Percentiles rank a stretch among this genome's conserved stretches.
Evolutionary conservation across 2,329 filamentous ascomycete genomes (phyloP).

Genomic region (Fusarium pseudoanthophilum): DNA sequence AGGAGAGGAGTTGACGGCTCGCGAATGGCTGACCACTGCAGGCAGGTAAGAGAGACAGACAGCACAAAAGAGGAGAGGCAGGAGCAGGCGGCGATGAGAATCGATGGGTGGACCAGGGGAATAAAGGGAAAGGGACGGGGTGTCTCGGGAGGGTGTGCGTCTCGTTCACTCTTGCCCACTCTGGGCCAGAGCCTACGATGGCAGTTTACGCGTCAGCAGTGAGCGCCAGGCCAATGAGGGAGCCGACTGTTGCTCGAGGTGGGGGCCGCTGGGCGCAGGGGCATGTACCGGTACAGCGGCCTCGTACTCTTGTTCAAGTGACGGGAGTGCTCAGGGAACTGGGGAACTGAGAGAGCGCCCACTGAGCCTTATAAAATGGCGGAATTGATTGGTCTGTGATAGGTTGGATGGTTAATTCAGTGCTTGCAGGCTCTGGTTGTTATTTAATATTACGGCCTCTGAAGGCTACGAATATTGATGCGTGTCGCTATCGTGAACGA

Average conservation of each 20-base stretch:
- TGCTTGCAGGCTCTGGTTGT: constrained; percentile 3
- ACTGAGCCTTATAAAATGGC: constrained; percentile 5
- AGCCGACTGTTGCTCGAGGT: constrained; percentile 18
- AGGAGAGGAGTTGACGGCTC: constrained; percentile 39
- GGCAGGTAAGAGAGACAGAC: constrained; percentile 11
- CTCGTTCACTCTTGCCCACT: constrained; percentile 42
- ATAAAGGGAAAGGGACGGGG: constrained; percentile 50
- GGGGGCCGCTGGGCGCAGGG: constrained; percentile 43
- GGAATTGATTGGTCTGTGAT: background rate
- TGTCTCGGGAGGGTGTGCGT: constrained; percentile 49
- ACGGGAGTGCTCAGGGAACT: constrained; percentile 1
- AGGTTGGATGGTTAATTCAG: background rate
- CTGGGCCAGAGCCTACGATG: constrained; percentile 44
- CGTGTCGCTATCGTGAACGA: constrained; percentile 10
- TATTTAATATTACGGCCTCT: constrained; percentile 22
- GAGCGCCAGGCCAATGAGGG: constrained; percentile 46
- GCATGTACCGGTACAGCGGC: constrained; percentile 41
- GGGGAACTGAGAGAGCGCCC: constrained; percentile 16
- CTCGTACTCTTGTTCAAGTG: constrained; percentile 28
- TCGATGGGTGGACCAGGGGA: constrained; percentile 47
- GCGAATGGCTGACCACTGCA: constrained; percentile 38
- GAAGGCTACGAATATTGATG: constrained; percentile 26
- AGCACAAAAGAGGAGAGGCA: constrained; percentile 37
- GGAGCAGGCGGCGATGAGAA: constrained; percentile 43
- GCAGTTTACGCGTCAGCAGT: constrained; percentile 54